Conservation (phyloP, 495 filamentous ascomycete genomes). For the Collariella sp. region DNA sequence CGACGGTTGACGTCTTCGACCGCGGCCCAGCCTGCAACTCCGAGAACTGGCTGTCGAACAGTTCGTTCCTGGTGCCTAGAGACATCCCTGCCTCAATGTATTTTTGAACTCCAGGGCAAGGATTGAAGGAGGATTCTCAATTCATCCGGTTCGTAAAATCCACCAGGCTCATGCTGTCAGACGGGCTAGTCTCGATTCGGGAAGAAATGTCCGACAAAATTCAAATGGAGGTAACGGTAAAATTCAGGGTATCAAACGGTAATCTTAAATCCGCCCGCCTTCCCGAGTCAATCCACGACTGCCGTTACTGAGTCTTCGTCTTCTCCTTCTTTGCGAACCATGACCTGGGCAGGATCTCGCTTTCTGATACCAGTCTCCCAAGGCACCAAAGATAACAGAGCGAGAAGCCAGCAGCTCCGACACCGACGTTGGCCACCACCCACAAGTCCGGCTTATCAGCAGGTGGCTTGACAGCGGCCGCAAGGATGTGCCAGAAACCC, state of each 20-base stretch:
- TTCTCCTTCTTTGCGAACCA: conserved; percentile 25
- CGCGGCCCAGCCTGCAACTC: too few species aligned
- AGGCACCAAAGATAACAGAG: conserved; percentile 88
- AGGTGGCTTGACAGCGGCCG: conserved; percentile 58
- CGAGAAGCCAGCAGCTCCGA: conserved; percentile 77
- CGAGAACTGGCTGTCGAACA: too few species aligned
- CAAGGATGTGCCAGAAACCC: conserved; percentile 69
- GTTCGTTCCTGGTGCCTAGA: too few species aligned
- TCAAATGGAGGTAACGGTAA: neutral
- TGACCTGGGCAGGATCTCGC: conserved; percentile 31
- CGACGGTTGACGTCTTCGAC: too few species aligned
- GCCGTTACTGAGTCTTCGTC: conserved; percentile 30
- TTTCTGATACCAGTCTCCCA: conserved; percentile 58
- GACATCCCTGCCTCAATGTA: too few species aligned
- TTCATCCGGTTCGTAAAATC: neutral
- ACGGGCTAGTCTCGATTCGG: neutral
- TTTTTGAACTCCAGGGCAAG: too few species aligned
- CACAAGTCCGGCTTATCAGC: conserved; percentile 79
- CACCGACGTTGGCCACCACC: conserved; percentile 79
- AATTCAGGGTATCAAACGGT: conserved; percentile 7
- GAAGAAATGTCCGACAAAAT: neutral
- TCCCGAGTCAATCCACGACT: conserved; percentile 12
- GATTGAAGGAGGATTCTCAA: neutral
- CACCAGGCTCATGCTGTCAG: neutral
- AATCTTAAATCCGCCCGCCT: neutral